phyloP scores from a whole-genome alignment of 2,329 filamentous ascomycete genomes.

The Talaromyces marneffei region DNA sequence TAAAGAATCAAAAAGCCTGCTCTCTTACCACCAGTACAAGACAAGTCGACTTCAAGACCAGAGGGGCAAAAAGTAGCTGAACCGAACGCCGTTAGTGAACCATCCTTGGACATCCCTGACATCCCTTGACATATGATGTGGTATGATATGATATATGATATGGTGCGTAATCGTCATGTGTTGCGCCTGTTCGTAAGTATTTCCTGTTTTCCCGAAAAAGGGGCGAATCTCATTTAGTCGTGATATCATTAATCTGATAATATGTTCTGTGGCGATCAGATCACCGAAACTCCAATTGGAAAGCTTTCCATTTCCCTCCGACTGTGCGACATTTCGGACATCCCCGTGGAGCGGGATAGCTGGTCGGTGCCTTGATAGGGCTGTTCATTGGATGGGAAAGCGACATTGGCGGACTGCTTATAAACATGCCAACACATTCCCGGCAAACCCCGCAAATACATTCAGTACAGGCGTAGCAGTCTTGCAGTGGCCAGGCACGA shows the following conservation, averaged over 20 bases:
- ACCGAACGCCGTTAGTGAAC: neutral
- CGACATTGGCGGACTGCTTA: constrained; percentile 36
- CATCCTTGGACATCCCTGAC: neutral
- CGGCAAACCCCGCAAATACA: constrained; percentile 91
- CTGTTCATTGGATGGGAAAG: constrained; percentile 33
- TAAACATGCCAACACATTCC: constrained; percentile 62
- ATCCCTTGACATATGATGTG: neutral
- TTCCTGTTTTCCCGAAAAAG: neutral
- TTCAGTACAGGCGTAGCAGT: constrained; percentile 90
- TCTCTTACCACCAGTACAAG: neutral
- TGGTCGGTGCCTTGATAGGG: constrained; percentile 31
- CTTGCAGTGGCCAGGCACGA: constrained; percentile 66
- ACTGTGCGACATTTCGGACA: constrained; percentile 44
- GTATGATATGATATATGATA: neutral
- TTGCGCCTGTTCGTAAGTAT: constrained; percentile 2
- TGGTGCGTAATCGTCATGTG: neutral
- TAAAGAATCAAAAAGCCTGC: neutral
- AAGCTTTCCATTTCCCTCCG: constrained; percentile 44
- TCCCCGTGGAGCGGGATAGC: constrained; percentile 35
- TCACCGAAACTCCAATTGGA: constrained; percentile 41
- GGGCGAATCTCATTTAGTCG: constrained; percentile 4
- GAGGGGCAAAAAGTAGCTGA: neutral
- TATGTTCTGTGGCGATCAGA: neutral
- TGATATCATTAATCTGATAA: constrained; percentile 4
- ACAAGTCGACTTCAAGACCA: too few relatives aligned